Evolutionary conservation across 192 early-diverging fungal species (phyloP).

Genomic region (Podila clonocystis): DNA sequence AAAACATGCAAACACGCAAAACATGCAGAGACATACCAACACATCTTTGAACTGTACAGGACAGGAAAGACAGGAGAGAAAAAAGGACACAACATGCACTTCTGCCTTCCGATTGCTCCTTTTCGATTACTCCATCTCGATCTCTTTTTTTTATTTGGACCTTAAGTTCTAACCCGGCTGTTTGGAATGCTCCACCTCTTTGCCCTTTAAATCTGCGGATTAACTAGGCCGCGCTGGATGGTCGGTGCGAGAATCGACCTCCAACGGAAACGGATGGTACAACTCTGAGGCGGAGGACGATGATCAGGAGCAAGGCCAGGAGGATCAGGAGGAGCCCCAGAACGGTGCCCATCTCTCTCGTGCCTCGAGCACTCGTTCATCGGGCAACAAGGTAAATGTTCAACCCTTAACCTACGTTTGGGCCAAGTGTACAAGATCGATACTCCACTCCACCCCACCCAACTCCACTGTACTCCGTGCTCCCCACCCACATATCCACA

Average conservation of each 20-base stretch:
- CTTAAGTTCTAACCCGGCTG: background rate
- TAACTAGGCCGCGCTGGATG: constrained; percentile 26
- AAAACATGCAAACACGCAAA: no score
- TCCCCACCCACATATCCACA: background rate
- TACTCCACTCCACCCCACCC: no score
- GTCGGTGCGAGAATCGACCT: constrained; percentile 50
- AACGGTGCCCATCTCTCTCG: constrained; percentile 18
- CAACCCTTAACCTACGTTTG: background rate
- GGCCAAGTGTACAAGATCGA: background rate
- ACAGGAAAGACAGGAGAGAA: background rate
- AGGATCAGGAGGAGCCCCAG: constrained; percentile 25
- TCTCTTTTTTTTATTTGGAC: background rate
- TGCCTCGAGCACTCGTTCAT: constrained; percentile 38
- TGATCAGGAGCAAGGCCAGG: constrained; percentile 27
- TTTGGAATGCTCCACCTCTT: background rate
- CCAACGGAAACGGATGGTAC: constrained; percentile 50
- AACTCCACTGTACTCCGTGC: background rate
- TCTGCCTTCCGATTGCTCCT: background rate
- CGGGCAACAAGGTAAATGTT: constrained; percentile 14
- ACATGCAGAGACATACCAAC: no score
- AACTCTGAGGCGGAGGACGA: constrained; percentile 50
- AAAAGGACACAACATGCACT: background rate
- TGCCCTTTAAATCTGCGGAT: background rate
- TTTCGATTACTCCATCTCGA: background rate
- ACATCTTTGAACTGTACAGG: no score